phyloP scores from a whole-genome alignment of 2,329 filamentous ascomycete species.

The Ophiostoma tasmaniense region DNA sequence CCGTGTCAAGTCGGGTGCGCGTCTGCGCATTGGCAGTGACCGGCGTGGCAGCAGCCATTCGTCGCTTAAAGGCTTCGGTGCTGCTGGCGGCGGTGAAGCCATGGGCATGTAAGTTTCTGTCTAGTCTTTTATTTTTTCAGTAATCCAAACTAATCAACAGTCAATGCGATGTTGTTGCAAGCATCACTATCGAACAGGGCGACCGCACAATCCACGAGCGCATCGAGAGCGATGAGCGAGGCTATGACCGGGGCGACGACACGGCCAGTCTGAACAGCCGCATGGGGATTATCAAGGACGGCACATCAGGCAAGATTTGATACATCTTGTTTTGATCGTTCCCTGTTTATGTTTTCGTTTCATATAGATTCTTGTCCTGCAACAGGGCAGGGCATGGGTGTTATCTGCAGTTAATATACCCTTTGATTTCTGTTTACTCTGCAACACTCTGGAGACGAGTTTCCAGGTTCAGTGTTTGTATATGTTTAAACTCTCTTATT shows the following conservation, averaged over 20 bases:
- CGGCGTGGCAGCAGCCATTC: conserved; percentile 15
- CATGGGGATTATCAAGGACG: conserved; percentile 20
- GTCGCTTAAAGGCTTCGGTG: conserved; percentile 13
- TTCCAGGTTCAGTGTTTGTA: too few relatives aligned
- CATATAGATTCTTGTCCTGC: neutral
- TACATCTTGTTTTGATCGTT: neutral
- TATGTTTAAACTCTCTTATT: too few relatives aligned
- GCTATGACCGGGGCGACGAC: conserved; percentile 17
- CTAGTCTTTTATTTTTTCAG: neutral
- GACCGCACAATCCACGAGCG: conserved; percentile 4
- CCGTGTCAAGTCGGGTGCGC: conserved; percentile 27
- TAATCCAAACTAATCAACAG: conserved; percentile 14
- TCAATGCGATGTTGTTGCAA: conserved; percentile 38
- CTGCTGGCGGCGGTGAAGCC: conserved; percentile 11
- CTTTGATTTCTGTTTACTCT: neutral
- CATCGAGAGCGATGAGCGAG: neutral
- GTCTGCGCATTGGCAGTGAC: conserved; percentile 19
- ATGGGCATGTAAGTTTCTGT: conserved; percentile 15
- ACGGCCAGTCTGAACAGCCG: conserved; percentile 21
- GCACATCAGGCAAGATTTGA: neutral
- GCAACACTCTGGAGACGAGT: too few relatives aligned
- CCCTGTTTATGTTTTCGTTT: neutral
- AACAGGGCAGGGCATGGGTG: neutral
- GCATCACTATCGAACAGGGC: conserved; percentile 32
- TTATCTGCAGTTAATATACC: neutral